Conservation (phyloP, 768 basidiomycete genomes). For the Podaxis sp. region DNA sequence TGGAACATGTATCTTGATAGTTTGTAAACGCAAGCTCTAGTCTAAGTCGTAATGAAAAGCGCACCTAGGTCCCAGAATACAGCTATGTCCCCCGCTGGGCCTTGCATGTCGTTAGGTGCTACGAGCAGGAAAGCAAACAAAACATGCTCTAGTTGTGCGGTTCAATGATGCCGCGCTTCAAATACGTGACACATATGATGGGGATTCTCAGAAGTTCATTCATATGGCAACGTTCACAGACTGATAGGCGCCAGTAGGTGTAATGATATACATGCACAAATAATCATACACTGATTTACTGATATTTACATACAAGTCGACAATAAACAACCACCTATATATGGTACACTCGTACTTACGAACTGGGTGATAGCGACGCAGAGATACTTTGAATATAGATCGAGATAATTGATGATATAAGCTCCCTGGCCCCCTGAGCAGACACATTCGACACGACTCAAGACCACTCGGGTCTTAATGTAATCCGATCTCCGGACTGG, state of each 20-base stretch:
- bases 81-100: background rate
- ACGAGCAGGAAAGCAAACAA: background rate
- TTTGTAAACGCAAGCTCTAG: background rate
- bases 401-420: background rate
- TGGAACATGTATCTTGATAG: background rate
- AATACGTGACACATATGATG: background rate
- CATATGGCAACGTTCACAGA: background rate
- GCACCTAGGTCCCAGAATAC: constrained; percentile 11
- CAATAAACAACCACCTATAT: background rate
- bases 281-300: background rate
- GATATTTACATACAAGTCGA: background rate
- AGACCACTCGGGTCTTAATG: constrained; percentile 29
- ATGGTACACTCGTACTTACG: background rate
- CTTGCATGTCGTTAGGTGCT: background rate
- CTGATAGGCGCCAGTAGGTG: background rate
- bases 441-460: background rate
- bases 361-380: background rate
- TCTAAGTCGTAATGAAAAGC: background rate
- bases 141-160: background rate
- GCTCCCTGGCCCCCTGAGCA: background rate
- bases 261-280: background rate
- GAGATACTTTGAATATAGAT: background rate
- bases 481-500: constrained; percentile 37
- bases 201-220: background rate
- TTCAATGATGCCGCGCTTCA: background rate